Conservation (phyloP, 257 asterid species). For the Avicennia marina region DNA sequence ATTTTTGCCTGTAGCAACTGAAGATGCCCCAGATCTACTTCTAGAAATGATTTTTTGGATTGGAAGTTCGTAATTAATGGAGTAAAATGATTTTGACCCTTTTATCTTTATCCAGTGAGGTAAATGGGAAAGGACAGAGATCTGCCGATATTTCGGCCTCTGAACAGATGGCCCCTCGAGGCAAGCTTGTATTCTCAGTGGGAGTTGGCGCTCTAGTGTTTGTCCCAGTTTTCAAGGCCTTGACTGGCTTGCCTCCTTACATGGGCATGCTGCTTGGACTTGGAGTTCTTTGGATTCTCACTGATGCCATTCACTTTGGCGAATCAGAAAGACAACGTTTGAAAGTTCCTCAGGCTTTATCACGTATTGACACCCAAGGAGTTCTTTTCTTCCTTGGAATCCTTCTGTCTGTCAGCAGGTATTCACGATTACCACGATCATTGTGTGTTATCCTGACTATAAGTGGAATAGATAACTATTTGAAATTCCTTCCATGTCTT, state of each 20-base stretch:
- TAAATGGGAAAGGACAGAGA: slow-evolving; percentile 62
- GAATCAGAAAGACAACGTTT: slow-evolving; percentile 77
- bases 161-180: slow-evolving; percentile 96
- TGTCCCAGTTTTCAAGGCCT: slow-evolving; percentile 85
- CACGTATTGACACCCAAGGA: slow-evolving; percentile 97
- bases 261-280: slow-evolving; percentile 95
- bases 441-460: too few relatives aligned
- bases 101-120: slow-evolving; percentile 61
- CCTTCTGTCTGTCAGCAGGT: slow-evolving; percentile 98
- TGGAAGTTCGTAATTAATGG: slow-evolving; percentile 6
- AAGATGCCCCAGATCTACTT: slow-evolving; percentile 6
- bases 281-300: slow-evolving; percentile 92
- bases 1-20: slow-evolving; percentile 20
- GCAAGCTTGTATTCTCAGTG: slow-evolving; percentile 81
- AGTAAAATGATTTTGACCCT: slow-evolving; percentile 12
- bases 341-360: slow-evolving; percentile 97
- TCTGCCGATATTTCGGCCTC: slow-evolving; percentile 65
- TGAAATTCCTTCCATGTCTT: too few relatives aligned
- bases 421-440: too few relatives aligned
- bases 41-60: background rate
- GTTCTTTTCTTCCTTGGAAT: slow-evolving; percentile 98
- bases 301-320: slow-evolving; percentile 97
- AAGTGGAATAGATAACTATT: too few relatives aligned
- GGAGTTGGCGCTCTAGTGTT: slow-evolving; percentile 85
- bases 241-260: slow-evolving; percentile 93